Evolutionary conservation across 129 eudicot genomes (phyloP).

Genomic region (Gnaphalium uliginosum): DNA sequence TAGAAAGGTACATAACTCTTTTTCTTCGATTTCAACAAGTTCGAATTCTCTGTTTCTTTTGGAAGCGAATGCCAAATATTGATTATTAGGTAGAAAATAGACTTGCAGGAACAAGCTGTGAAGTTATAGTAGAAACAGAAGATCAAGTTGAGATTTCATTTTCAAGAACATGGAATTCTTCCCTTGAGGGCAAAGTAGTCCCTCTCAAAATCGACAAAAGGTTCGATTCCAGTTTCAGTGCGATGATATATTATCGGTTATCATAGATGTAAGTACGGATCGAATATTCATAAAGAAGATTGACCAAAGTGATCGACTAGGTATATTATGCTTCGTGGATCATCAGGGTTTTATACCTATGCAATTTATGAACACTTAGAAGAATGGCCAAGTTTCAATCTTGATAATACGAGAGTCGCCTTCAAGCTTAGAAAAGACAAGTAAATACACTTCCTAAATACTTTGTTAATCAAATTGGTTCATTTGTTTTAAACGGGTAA

Average conservation of each 20-base stretch:
- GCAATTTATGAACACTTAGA: constrained; percentile 56
- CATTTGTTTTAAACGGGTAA: neutral
- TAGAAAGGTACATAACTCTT: constrained; percentile 36
- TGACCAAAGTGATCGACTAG: constrained; percentile 27
- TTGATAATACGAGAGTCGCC: constrained; percentile 62
- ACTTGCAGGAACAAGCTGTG: constrained; percentile 41
- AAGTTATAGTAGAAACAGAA: constrained; percentile 38
- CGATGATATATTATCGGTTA: neutral
- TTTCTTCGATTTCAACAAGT: neutral
- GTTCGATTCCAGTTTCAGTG: constrained; percentile 24
- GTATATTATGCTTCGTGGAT: constrained; percentile 67
- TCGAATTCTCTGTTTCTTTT: neutral
- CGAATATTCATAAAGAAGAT: neutral
- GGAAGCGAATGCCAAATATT: neutral
- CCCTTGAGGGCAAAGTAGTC: constrained; percentile 40
- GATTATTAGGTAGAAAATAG: constrained; percentile 23
- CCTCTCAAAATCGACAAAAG: constrained; percentile 61
- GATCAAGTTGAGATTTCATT: constrained; percentile 61
- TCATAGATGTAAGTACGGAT: neutral
- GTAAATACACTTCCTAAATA: neutral
- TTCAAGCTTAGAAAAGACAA: constrained; percentile 39
- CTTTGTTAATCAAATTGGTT: neutral
- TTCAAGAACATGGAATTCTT: constrained; percentile 58
- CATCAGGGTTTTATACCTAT: constrained; percentile 68
- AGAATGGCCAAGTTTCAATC: constrained; percentile 66